Percentiles rank a stretch among this genome's conserved stretches.
Conservation (phyloP, 164 flowering plant species). For the Dillenia suffruticosa region DNA sequence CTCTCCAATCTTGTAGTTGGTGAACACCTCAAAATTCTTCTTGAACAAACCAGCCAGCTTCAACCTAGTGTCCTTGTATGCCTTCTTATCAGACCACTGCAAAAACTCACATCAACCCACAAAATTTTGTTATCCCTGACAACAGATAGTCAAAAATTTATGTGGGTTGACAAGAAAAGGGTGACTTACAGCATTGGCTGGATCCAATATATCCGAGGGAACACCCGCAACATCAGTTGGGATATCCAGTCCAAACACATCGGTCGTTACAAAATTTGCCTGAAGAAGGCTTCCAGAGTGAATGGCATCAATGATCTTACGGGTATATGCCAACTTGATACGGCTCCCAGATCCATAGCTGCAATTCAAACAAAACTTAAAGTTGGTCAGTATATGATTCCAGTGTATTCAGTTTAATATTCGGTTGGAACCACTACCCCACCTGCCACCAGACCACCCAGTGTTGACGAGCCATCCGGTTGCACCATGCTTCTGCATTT, state of each 20-base stretch:
- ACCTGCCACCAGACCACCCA: constrained; percentile 99
- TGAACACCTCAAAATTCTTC: constrained; percentile 79
- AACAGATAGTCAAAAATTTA: not conserved
- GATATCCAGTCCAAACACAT: constrained; percentile 85
- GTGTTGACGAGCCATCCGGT: constrained; percentile 99
- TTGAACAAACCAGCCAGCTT: constrained; percentile 86
- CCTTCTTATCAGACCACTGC: constrained; percentile 88
- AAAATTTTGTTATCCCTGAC: not conserved
- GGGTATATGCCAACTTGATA: constrained; percentile 74
- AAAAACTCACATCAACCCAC: not conserved
- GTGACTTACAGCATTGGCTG: constrained; percentile 71
- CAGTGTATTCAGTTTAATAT: not conserved
- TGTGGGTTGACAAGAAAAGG: not conserved
- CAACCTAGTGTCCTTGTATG: constrained; percentile 60
- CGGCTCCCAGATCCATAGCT: constrained; percentile 89
- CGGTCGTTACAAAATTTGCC: constrained; percentile 60
- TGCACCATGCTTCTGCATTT: constrained; percentile 93
- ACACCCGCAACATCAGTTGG: constrained; percentile 87
- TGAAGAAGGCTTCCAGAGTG: constrained; percentile 83
- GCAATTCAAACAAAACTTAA: constrained; percentile 9
- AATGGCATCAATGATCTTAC: constrained; percentile 91
- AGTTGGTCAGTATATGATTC: not conserved
- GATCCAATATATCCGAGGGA: constrained; percentile 85
- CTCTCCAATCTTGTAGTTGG: constrained; percentile 74
- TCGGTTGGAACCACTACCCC: not conserved